Conservation (phyloP, 2,329 filamentous ascomycete species). For the Ceratocystis huliohia region DNA sequence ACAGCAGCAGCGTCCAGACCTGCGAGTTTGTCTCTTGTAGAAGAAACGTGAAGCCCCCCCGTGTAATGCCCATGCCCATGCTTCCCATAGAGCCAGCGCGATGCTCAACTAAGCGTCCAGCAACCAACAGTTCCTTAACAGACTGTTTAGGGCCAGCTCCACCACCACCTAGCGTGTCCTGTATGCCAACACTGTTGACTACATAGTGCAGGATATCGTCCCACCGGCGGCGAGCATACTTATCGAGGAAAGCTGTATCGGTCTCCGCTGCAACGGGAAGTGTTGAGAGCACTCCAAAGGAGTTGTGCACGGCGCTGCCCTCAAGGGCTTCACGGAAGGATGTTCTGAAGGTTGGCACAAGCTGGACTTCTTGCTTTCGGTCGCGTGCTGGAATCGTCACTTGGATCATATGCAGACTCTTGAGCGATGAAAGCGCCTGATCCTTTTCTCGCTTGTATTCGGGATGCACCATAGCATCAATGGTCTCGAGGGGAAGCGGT, state of each 20-base stretch:
- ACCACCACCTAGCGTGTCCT: conserved; percentile 31
- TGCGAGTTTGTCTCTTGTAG: conserved; percentile 92
- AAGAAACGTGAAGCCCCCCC: conserved; percentile 86
- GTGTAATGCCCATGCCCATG: conserved; percentile 67
- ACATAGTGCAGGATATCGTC: conserved; percentile 94
- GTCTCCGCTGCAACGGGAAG: conserved; percentile 50
- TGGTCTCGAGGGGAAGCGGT: conserved; percentile 63
- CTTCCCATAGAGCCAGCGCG: conserved; percentile 34
- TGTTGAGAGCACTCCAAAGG: conserved; percentile 76
- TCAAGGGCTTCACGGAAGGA: conserved; percentile 80
- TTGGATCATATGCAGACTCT: conserved; percentile 73
- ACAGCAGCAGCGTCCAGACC: conserved; percentile 86
- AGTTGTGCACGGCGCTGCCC: conserved; percentile 70
- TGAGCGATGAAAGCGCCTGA: conserved; percentile 67
- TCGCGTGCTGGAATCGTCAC: conserved; percentile 49
- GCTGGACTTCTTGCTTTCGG: conserved; percentile 55
- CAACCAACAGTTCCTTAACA: conserved; percentile 72
- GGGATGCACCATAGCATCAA: conserved; percentile 76
- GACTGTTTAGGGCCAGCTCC: conserved; percentile 52
- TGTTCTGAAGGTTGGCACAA: conserved; percentile 69
- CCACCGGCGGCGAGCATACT: conserved; percentile 80
- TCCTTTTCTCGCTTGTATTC: conserved; percentile 50
- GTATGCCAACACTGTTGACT: conserved; percentile 59
- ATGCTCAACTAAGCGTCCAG: conserved; percentile 65
- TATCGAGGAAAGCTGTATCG: conserved; percentile 62